Percentiles rank a stretch among this genome's conserved stretches.
Evolutionary conservation across 1,139 yeast genomes (phyloP).

Genomic region (Scheffersomyces segobiensis): DNA sequence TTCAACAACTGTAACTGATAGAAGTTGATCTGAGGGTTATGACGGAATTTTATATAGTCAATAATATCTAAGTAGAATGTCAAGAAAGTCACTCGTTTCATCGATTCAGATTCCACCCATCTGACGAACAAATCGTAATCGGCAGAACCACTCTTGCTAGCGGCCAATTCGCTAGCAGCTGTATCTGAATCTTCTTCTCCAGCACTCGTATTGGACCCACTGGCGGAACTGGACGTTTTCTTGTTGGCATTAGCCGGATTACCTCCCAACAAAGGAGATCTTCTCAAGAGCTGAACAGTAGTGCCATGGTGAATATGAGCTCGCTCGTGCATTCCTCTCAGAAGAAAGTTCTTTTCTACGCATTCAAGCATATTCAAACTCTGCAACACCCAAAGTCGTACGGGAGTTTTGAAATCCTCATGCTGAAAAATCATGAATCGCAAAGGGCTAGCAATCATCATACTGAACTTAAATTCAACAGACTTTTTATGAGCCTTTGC

Average conservation of each 20-base stretch:
- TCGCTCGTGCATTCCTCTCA: slow-evolving; percentile 64
- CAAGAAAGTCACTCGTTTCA: slow-evolving; percentile 76
- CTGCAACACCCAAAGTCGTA: slow-evolving; percentile 67
- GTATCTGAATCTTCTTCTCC: slow-evolving; percentile 34
- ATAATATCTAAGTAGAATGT: slow-evolving; percentile 78
- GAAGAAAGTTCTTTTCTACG: slow-evolving; percentile 65
- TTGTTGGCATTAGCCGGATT: slow-evolving; percentile 44
- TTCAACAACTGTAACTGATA: slow-evolving; percentile 69
- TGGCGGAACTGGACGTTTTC: slow-evolving; percentile 14
- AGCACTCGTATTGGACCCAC: slow-evolving; percentile 28
- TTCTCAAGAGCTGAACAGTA: slow-evolving; percentile 66
- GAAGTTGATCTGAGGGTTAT: slow-evolving; percentile 64
- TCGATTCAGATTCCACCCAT: slow-evolving; percentile 78
- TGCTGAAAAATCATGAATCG: slow-evolving; percentile 63
- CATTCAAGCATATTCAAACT: slow-evolving; percentile 62
- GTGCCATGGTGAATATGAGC: slow-evolving; percentile 80
- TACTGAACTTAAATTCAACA: slow-evolving; percentile 23
- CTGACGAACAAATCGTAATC: slow-evolving; percentile 38
- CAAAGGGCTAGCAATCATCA: slow-evolving; percentile 56
- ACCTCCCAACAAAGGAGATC: slow-evolving; percentile 75
- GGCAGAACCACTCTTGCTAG: slow-evolving; percentile 16
- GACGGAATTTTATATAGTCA: slow-evolving; percentile 81
- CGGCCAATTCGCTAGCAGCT: slow-evolving; percentile 16
- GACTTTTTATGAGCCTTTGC: slow-evolving; percentile 18
- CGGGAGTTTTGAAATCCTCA: slow-evolving; percentile 59